Percentiles rank a stretch among this genome's conserved stretches.
Evolutionary conservation across 2,329 filamentous ascomycete genomes (phyloP).

Genomic region (Phoma sp.): DNA sequence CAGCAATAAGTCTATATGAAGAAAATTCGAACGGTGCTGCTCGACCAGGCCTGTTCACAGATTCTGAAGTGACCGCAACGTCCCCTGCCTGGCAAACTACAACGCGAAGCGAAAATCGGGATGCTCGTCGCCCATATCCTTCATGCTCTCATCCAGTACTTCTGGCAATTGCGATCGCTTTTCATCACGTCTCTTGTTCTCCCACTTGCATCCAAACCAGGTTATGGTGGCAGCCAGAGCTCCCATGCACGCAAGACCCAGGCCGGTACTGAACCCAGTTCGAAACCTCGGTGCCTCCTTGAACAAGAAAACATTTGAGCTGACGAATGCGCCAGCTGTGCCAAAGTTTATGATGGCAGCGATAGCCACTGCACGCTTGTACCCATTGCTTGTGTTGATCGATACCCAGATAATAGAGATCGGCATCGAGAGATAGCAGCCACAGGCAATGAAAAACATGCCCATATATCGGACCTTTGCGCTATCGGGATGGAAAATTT

Average conservation of each 20-base stretch:
- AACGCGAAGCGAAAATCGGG: slow-evolving; percentile 57
- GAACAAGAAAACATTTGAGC: slow-evolving; percentile 47
- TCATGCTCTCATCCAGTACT: slow-evolving; percentile 20
- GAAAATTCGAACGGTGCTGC: no score
- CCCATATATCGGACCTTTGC: slow-evolving; percentile 57
- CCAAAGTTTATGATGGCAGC: slow-evolving; percentile 50
- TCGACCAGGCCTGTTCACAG: no score
- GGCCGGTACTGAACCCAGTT: slow-evolving; percentile 38
- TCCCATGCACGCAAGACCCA: slow-evolving; percentile 37
- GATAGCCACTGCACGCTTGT: slow-evolving; percentile 32
- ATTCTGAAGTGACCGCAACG: no score
- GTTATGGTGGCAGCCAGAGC: slow-evolving; percentile 41
- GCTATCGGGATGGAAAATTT: slow-evolving; percentile 49
- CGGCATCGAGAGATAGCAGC: slow-evolving; percentile 62
- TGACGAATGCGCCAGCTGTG: slow-evolving; percentile 62
- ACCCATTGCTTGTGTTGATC: slow-evolving; percentile 53
- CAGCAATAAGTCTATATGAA: no score
- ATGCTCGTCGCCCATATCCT: slow-evolving; percentile 58
- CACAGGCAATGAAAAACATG: slow-evolving; percentile 60
- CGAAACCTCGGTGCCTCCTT: slow-evolving; percentile 32
- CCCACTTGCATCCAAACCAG: slow-evolving; percentile 56
- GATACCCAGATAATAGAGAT: slow-evolving; percentile 63
- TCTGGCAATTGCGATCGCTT: slow-evolving; percentile 50
- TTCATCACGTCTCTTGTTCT: slow-evolving; percentile 55
- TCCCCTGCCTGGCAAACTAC: slow-evolving; percentile 1